These are phyloP conservation scores for Phytophthora ramorum DNA, from an alignment of 352 stramenopile genomes.

Conservation along the genomic window DNA sequence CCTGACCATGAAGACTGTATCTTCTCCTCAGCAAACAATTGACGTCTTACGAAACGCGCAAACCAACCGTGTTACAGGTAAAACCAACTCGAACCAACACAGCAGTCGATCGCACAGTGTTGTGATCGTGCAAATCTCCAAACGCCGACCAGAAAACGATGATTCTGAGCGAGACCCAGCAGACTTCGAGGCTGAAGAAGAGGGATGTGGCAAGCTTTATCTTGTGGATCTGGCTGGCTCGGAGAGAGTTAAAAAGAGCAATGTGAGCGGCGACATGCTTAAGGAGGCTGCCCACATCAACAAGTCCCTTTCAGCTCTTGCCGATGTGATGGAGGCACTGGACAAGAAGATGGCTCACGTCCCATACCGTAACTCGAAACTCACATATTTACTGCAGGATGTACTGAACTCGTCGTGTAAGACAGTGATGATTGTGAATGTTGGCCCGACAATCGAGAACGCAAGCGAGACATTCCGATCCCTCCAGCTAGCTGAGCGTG, in stretches of 20 bases:
- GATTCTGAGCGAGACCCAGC: slow-evolving; percentile 34
- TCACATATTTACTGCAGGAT: slow-evolving; percentile 97
- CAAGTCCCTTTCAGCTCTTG: slow-evolving; percentile 92
- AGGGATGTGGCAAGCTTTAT: slow-evolving; percentile 90
- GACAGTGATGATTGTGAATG: slow-evolving; percentile 95
- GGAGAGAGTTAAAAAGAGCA: slow-evolving; percentile 93
- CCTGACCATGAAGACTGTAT: slow-evolving; percentile 74
- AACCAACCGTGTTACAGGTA: slow-evolving; percentile 80
- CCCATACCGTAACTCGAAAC: slow-evolving; percentile 98
- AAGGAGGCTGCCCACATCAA: slow-evolving; percentile 87
- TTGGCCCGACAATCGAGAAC: slow-evolving; percentile 85
- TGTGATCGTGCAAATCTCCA: slow-evolving; percentile 92
- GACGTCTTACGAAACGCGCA: slow-evolving; percentile 71
- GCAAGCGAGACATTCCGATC: slow-evolving; percentile 89
- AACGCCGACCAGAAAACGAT: slow-evolving; percentile 39
- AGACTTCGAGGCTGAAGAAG: slow-evolving; percentile 40
- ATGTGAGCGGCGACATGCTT: slow-evolving; percentile 86
- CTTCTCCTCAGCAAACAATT: slow-evolving; percentile 72
- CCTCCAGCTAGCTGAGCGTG: slow-evolving; percentile 87
- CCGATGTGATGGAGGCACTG: slow-evolving; percentile 93
- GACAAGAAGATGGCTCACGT: slow-evolving; percentile 93
- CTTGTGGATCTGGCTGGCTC: slow-evolving; percentile 94
- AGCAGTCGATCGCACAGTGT: slow-evolving; percentile 94
- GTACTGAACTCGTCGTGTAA: slow-evolving; percentile 91
- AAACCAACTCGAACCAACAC: slow-evolving; percentile 90